phyloP scores from a whole-genome alignment of 805 yeast genomes.

The Barnettozyma sp. region DNA sequence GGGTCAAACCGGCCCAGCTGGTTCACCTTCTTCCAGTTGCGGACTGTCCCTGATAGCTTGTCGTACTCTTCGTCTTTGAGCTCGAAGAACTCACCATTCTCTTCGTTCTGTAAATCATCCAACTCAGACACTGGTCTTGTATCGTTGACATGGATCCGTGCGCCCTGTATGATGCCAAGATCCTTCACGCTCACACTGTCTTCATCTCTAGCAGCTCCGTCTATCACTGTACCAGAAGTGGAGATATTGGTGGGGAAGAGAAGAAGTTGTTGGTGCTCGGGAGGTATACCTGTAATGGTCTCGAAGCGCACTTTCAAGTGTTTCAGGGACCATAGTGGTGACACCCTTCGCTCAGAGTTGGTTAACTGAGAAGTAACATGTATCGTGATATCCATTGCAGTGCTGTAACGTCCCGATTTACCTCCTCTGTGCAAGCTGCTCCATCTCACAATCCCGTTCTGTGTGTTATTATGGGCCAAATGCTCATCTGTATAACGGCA shows the following conservation, averaged over 20 bases:
- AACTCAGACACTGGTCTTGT: constrained; percentile 45
- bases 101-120: constrained; percentile 31
- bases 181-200: constrained; percentile 11
- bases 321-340: constrained; percentile 52
- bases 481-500: too few species aligned
- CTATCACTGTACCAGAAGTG: constrained; percentile 25
- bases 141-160: constrained; percentile 55
- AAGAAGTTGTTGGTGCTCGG: constrained; percentile 44
- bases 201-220: constrained; percentile 10
- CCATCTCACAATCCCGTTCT: too few species aligned
- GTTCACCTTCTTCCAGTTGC: constrained; percentile 68
- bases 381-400: constrained; percentile 37
- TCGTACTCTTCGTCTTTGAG: constrained; percentile 59
- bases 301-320: constrained; percentile 52
- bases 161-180: constrained; percentile 29
- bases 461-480: too few species aligned
- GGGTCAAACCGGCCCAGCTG: constrained; percentile 72
- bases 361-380: constrained; percentile 59
- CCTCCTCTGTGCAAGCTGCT: too few species aligned
- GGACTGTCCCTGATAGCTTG: constrained; percentile 52
- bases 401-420: too few species aligned
- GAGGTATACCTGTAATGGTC: constrained; percentile 67
- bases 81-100: constrained; percentile 33
- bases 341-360: constrained; percentile 61
- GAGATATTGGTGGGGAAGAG: constrained; percentile 34